Evolutionary conservation across 495 filamentous ascomycete species (phyloP).

Genomic region (Daldinia vernicosa): DNA sequence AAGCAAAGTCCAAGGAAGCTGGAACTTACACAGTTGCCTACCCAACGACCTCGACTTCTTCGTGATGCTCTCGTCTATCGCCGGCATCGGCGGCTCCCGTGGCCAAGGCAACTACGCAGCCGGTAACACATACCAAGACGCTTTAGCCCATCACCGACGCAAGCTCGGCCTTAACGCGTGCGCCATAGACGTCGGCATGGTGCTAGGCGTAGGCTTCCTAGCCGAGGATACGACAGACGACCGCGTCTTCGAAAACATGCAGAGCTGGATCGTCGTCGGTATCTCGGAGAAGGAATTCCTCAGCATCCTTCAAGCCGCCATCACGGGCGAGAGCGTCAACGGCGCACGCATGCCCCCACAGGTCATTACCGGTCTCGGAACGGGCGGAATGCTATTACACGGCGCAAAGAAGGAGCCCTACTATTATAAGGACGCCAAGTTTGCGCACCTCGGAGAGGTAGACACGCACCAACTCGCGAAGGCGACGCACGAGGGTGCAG

Average conservation of each 20-base stretch:
- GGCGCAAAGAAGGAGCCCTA: background rate
- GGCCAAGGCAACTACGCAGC: conserved; percentile 66
- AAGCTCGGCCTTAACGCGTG: conserved; percentile 47
- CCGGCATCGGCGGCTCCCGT: conserved; percentile 57
- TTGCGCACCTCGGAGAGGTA: background rate
- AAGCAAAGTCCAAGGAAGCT: conserved; percentile 62
- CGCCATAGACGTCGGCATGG: conserved; percentile 57
- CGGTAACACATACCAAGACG: conserved; percentile 62
- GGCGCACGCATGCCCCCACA: background rate
- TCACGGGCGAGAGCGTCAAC: background rate
- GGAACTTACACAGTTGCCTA: conserved; percentile 58
- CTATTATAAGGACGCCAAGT: background rate
- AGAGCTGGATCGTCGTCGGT: background rate
- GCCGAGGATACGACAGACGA: conserved; percentile 21
- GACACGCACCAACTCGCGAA: background rate
- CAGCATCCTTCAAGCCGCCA: background rate
- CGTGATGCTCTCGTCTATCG: conserved; percentile 62
- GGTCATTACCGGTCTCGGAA: background rate
- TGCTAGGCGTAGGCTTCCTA: conserved; percentile 46
- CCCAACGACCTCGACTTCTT: conserved; percentile 58
- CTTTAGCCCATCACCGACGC: conserved; percentile 49
- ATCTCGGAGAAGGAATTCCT: background rate
- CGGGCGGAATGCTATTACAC: background rate
- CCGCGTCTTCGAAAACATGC: background rate
- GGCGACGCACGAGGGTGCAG: background rate